Percentiles rank a stretch among this genome's conserved stretches.
Conservation (phyloP, 176 grass and related monocot genomes). For the Calamus simplicifolius region DNA sequence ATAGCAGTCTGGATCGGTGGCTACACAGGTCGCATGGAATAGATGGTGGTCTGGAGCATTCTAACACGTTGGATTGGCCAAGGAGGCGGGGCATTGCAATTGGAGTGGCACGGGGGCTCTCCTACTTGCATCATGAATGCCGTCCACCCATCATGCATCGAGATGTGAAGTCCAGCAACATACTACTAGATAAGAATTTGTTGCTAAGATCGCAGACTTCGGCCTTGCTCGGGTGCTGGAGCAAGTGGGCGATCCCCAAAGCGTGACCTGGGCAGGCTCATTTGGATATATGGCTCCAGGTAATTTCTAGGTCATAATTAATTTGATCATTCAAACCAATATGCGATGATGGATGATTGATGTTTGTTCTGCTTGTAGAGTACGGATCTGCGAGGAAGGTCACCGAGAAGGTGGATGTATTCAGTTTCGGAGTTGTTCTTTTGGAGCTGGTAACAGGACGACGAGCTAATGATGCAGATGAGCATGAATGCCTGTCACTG, state of each 20-base stretch:
- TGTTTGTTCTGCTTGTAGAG: constrained; percentile 28
- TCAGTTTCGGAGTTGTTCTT: constrained; percentile 72
- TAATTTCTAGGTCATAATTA: not conserved
- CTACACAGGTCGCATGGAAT: constrained; percentile 16
- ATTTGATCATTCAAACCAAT: too few species aligned
- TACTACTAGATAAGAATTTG: constrained; percentile 46
- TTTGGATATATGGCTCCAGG: constrained; percentile 85
- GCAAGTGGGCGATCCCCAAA: constrained; percentile 33
- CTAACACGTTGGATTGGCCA: constrained; percentile 35
- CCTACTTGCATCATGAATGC: constrained; percentile 59
- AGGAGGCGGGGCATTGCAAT: constrained; percentile 49
- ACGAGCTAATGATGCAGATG: constrained; percentile 27
- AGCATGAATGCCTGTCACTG: constrained; percentile 19
- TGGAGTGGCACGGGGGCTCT: constrained; percentile 34
- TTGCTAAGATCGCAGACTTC: constrained; percentile 56
- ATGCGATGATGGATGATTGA: not conserved
- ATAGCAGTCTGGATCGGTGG: constrained; percentile 48
- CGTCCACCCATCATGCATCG: constrained; percentile 40
- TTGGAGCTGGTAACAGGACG: constrained; percentile 51
- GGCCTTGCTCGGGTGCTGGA: constrained; percentile 43
- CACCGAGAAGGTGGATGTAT: constrained; percentile 68
- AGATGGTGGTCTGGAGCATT: not conserved
- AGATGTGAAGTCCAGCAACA: constrained; percentile 78
- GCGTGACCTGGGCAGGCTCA: constrained; percentile 24
- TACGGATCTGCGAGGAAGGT: constrained; percentile 21